These are phyloP conservation scores for Murraya koenigii DNA, from an alignment of 345 rosid species.

Conservation along the genomic window DNA sequence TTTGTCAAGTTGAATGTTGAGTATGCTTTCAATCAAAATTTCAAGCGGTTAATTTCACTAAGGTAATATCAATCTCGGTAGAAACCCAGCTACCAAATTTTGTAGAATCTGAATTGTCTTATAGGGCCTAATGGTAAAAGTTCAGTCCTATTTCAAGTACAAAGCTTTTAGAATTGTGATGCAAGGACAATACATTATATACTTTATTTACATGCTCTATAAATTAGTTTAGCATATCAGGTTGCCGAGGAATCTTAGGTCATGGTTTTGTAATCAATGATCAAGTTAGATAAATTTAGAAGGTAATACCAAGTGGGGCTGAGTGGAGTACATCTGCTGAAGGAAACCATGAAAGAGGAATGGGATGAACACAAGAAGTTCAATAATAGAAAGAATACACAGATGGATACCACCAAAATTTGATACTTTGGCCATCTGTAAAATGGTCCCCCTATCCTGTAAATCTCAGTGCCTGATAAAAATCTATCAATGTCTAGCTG, in stretches of 20 bases:
- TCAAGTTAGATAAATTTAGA: slow-evolving; percentile 19
- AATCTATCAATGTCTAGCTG: slow-evolving; percentile 37
- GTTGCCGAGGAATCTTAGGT: slow-evolving; percentile 16
- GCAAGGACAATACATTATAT: not conserved
- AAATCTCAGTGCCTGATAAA: slow-evolving; percentile 31
- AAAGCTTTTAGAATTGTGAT: not conserved
- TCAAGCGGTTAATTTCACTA: no score
- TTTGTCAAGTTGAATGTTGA: not conserved
- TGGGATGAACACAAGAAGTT: slow-evolving; percentile 24
- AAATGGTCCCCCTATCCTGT: slow-evolving; percentile 44
- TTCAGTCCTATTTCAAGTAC: not conserved
- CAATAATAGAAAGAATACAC: slow-evolving; percentile 37
- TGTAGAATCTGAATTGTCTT: not conserved
- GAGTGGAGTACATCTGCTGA: slow-evolving; percentile 25
- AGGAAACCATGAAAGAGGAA: slow-evolving; percentile 26
- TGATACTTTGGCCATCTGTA: slow-evolving; percentile 37
- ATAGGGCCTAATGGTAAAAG: not conserved
- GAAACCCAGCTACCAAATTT: slow-evolving; percentile 1
- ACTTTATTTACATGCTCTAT: slow-evolving; percentile 16
- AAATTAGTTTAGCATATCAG: slow-evolving; percentile 15
- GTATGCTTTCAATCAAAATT: not conserved
- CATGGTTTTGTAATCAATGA: slow-evolving; percentile 12
- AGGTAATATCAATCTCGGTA: not conserved
- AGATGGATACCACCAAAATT: slow-evolving; percentile 34
- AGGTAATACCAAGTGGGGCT: slow-evolving; percentile 28